A percentile compares a stretch with the other conserved stretches of the same genome.
phyloP scores from a whole-genome alignment of 306 rosid genomes.

The Dalbergia oliveri region DNA sequence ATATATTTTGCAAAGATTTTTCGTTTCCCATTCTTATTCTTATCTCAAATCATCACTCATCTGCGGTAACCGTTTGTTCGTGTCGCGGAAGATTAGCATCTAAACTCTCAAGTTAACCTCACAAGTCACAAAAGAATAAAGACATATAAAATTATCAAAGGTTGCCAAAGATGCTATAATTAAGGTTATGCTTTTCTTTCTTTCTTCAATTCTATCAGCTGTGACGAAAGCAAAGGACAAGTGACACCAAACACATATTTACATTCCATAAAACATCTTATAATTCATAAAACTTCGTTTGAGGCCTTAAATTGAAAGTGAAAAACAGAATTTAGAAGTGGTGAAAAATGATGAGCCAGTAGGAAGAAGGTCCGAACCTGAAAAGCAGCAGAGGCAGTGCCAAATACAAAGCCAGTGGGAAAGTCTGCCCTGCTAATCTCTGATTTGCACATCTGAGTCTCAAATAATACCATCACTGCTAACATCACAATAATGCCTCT shows the following conservation, averaged over 20 bases:
- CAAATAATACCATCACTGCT: constrained; percentile 37
- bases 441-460: constrained; percentile 58
- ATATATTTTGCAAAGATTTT: too few relatives aligned
- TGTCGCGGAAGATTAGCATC: neutral
- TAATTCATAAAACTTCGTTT: too few relatives aligned
- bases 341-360: neutral
- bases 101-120: neutral
- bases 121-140: neutral
- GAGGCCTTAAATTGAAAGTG: too few relatives aligned
- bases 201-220: neutral
- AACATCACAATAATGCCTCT: constrained; percentile 44
- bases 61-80: constrained; percentile 22
- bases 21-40: neutral
- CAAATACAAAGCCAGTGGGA: constrained; percentile 79
- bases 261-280: neutral
- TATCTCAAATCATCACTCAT: constrained; percentile 21
- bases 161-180: too few relatives aligned
- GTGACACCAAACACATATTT: neutral
- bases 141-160: neutral
- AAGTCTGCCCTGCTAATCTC: constrained; percentile 64
- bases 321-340: neutral
- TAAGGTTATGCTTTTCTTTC: neutral
- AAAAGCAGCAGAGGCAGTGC: constrained; percentile 97
- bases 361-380: constrained; percentile 60
- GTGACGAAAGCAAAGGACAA: neutral